Evolutionary conservation across 352 stramenopile genomes (phyloP).

Genomic region (Phytophthora tubulina): DNA sequence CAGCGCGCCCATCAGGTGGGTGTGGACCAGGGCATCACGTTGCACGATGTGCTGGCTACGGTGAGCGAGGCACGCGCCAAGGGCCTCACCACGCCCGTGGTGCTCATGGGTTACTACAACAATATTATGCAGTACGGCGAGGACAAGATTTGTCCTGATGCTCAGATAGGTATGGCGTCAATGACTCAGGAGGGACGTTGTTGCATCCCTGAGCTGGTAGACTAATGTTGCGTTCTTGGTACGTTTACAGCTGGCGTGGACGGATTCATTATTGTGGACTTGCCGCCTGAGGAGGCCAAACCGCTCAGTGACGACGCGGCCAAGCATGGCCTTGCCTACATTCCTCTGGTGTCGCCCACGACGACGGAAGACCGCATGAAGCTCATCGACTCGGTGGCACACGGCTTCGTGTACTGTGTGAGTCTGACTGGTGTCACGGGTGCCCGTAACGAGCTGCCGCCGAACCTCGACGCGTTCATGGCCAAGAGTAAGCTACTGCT

Average conservation of each 20-base stretch:
- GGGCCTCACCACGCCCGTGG: conserved; percentile 95
- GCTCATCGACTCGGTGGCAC: conserved; percentile 72
- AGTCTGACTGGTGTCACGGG: conserved; percentile 95
- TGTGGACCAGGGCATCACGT: conserved; percentile 94
- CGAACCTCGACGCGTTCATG: conserved; percentile 96
- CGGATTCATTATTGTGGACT: conserved; percentile 99
- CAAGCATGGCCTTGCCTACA: conserved; percentile 94
- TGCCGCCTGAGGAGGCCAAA: conserved; percentile 95
- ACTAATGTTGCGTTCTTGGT: conserved; percentile 5
- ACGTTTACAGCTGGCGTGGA: conserved; percentile 85
- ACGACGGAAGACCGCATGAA: conserved; percentile 96
- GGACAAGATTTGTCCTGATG: conserved; percentile 88
- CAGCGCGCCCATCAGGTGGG: conserved; percentile 95
- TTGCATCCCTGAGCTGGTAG: neutral
- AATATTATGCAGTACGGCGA: conserved; percentile 98
- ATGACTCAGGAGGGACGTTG: conserved; percentile 10
- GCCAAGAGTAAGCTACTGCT: conserved; percentile 66
- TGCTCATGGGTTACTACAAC: conserved; percentile 99
- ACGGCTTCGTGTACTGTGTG: conserved; percentile 91
- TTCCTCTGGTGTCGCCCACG: conserved; percentile 97
- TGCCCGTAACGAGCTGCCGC: conserved; percentile 89
- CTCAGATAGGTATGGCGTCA: conserved; percentile 64
- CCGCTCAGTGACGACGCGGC: conserved; percentile 92
- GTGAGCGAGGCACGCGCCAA: conserved; percentile 91
- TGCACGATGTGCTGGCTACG: conserved; percentile 94